phyloP scores from a whole-genome alignment of 768 basidiomycete genomes.

The Lentinula edodes region DNA sequence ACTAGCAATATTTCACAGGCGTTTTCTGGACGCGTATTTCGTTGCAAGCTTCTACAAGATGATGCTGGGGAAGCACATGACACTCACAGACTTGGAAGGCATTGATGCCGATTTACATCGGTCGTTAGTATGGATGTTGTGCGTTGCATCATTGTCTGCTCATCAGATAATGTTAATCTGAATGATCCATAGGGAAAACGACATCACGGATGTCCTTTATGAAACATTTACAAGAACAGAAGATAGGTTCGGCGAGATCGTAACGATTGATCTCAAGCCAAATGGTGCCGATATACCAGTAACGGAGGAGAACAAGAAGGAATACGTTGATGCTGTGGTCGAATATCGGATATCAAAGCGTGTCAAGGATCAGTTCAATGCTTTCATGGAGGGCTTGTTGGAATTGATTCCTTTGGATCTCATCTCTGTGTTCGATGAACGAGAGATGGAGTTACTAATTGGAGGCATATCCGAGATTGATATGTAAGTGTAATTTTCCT shows the following conservation, averaged over 20 bases:
- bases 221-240: slow-evolving; percentile 70
- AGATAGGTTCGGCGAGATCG: slow-evolving; percentile 69
- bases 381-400: slow-evolving; percentile 81
- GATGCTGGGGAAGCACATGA: slow-evolving; percentile 57
- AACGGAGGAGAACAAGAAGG: slow-evolving; percentile 72
- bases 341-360: slow-evolving; percentile 79
- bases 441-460: slow-evolving; percentile 83
- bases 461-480: slow-evolving; percentile 93
- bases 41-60: slow-evolving; percentile 80
- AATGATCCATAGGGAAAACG: slow-evolving; percentile 49
- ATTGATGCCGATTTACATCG: slow-evolving; percentile 66
- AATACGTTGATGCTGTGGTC: slow-evolving; percentile 74
- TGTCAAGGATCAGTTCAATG: slow-evolving; percentile 77
- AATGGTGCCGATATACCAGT: slow-evolving; percentile 57
- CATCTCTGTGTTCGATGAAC: slow-evolving; percentile 86
- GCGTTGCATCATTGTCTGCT: slow-evolving; percentile 22
- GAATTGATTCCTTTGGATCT: slow-evolving; percentile 83
- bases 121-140: slow-evolving; percentile 74
- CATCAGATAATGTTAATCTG: neutral
- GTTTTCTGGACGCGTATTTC: slow-evolving; percentile 77
- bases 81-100: slow-evolving; percentile 60
- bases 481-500: slow-evolving; percentile 43
- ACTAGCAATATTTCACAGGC: slow-evolving; percentile 70
- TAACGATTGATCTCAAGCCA: slow-evolving; percentile 61
- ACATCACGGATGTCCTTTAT: slow-evolving; percentile 70